Base-by-base conservation (phyloP, 2,329 filamentous ascomycete species). In the Didymella lethalis region DNA sequence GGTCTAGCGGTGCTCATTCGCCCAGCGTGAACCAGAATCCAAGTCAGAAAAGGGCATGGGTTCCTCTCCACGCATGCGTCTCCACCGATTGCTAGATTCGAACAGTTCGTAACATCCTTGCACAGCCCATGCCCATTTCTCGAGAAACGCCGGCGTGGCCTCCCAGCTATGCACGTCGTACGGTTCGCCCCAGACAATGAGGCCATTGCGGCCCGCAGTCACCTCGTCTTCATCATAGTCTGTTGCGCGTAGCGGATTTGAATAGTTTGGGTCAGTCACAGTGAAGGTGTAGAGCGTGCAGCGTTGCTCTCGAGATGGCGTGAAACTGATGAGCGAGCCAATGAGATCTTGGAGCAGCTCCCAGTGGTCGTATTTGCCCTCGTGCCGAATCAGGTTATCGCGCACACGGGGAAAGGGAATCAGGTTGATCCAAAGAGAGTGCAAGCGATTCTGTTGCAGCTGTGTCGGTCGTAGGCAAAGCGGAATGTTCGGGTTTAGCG, bases 101-200 rank as follows among this genome's bases (percentile, higher is more conserved):
- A 64, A 28, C 23, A 64, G 23, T 1, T 64, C 59, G 2, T 44
- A 18, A 36, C 62, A 59, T 31, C 62, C 62, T 29, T 46, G 20
- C 20, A 64, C 34, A 20, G 50, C 46, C 59, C 62, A 62, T 4
- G 46, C 40, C 48, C 48, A 59, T 29, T 48, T 59, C n/a, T n/a
- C 23, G n/a, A 51, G 25, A 54, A 62, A 64, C 5, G 20, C 44
- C 7, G 53, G 50, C 2, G 50, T 64, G 16, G 41, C 55, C 41
- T 62, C 59, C 62, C 62, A 64, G 12, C 16, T 54, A 4, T 46
- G 25, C 40, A 50, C 36, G 29, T 62, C 45, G 20, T 48, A 31
- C 18, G 62, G 59, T 31, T 64, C 61, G 25, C 58, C 58, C 61
- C 61, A 64, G 29, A 61, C 54, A 25, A 64, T 50, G 3, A 64